These are phyloP conservation scores for Boechera divaricarpa DNA, from an alignment of 345 rosid species.

Conservation along the genomic window DNA sequence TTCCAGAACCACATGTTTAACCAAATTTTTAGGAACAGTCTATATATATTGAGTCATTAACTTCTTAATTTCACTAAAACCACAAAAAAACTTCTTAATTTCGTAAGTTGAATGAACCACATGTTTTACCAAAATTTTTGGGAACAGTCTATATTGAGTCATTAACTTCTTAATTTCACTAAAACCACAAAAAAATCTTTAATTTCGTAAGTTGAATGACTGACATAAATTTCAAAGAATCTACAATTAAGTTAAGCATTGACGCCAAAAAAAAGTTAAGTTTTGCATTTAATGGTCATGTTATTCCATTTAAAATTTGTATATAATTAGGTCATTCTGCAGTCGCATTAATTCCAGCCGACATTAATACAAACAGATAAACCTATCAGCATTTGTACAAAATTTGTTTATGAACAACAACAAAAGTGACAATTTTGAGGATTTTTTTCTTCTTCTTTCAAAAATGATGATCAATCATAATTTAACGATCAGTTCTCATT, in stretches of 20 bases:
- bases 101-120: background rate
- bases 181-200: too few species aligned
- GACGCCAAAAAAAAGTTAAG: too few species aligned
- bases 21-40: background rate
- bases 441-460: too few species aligned
- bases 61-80: background rate
- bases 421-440: background rate
- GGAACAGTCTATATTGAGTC: background rate
- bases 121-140: background rate
- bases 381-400: background rate
- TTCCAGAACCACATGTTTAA: background rate
- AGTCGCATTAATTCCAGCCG: background rate
- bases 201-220: background rate
- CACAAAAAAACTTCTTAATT: too few species aligned
- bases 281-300: background rate
- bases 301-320: too few species aligned
- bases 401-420: background rate
- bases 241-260: too few species aligned
- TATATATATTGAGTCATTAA: background rate
- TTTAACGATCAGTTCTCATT: background rate
- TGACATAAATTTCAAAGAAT: background rate
- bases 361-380: background rate
- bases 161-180: background rate
- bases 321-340: background rate
- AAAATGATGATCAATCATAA: too few species aligned